Conservation (phyloP, 2,329 filamentous ascomycete species). For the Xylaria sp. region DNA sequence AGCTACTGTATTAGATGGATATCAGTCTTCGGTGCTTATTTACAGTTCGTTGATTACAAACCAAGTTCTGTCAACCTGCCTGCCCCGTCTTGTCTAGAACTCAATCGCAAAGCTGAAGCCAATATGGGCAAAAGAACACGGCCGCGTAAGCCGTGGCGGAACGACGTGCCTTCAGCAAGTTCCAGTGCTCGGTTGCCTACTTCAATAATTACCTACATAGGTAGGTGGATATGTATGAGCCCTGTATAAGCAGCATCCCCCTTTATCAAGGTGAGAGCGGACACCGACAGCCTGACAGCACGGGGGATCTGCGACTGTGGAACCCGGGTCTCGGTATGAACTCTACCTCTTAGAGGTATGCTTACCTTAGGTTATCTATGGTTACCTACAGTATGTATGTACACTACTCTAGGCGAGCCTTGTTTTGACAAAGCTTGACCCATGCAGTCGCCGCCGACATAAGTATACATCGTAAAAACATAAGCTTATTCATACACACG, state of each 20-base stretch:
- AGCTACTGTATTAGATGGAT: not conserved
- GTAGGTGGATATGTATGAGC: not conserved
- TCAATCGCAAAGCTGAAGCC: not conserved
- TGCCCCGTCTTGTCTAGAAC: not conserved
- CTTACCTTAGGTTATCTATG: not conserved
- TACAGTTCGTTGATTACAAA: not conserved
- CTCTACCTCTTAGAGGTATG: not conserved
- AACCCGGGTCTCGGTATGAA: slow-evolving; percentile 13
- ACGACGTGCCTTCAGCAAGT: not conserved
- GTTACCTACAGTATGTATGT: not conserved
- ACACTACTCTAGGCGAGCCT: not conserved
- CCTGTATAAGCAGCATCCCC: not conserved
- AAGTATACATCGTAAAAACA: not conserved
- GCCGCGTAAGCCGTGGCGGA: not conserved
- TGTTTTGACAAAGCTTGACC: not conserved
- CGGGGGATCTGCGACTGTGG: not conserved
- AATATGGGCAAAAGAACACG: not conserved
- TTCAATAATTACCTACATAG: not conserved
- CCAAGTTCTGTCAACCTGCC: not conserved
- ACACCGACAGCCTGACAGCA: not conserved
- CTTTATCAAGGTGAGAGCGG: not conserved
- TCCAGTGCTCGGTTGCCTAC: not conserved
- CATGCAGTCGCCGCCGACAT: not conserved
- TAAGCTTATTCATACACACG: slow-evolving; percentile 7
- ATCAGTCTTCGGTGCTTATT: not conserved